phyloP scores from a whole-genome alignment of 495 filamentous ascomycete genomes.

The Neurospora terricola region DNA sequence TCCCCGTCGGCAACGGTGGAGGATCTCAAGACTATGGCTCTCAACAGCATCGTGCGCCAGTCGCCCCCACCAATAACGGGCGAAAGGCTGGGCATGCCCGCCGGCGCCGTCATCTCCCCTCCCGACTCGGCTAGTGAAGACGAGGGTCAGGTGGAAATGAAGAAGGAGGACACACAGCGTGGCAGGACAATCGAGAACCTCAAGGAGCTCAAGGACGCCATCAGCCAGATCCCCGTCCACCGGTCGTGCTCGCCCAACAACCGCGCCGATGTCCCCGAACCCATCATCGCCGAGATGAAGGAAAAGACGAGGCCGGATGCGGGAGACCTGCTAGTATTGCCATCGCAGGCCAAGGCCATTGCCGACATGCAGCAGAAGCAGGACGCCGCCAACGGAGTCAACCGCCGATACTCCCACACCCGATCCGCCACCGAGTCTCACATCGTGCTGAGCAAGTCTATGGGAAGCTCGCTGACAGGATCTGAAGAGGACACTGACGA shows the following conservation, averaged over 20 bases:
- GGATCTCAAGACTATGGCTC: constrained; percentile 37
- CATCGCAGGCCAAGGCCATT: constrained; percentile 22
- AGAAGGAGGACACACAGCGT: background rate
- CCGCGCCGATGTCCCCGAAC: constrained; percentile 10
- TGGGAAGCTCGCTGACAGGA: constrained; percentile 43
- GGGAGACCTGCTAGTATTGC: constrained; percentile 26
- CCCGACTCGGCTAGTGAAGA: constrained; percentile 88
- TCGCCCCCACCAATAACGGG: constrained; percentile 69
- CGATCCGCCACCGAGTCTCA: constrained; percentile 75
- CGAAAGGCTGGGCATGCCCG: constrained; percentile 51
- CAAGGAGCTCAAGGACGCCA: constrained; percentile 72
- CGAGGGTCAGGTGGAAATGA: constrained; percentile 17
- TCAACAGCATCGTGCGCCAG: constrained; percentile 54
- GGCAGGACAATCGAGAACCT: constrained; percentile 52
- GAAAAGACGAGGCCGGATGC: constrained; percentile 2
- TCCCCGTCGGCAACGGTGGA: constrained; percentile 38
- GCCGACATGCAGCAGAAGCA: constrained; percentile 28
- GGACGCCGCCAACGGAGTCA: constrained; percentile 20
- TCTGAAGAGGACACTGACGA: constrained; percentile 57
- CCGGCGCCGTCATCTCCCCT: constrained; percentile 74
- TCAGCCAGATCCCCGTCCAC: constrained; percentile 65
- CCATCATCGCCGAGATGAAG: background rate
- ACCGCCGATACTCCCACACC: constrained; percentile 54
- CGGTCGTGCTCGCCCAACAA: constrained; percentile 51
- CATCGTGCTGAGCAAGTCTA: constrained; percentile 40